These are phyloP conservation scores for Clitoria ternatea DNA, from an alignment of 306 rosid genomes.

Conservation along the genomic window DNA sequence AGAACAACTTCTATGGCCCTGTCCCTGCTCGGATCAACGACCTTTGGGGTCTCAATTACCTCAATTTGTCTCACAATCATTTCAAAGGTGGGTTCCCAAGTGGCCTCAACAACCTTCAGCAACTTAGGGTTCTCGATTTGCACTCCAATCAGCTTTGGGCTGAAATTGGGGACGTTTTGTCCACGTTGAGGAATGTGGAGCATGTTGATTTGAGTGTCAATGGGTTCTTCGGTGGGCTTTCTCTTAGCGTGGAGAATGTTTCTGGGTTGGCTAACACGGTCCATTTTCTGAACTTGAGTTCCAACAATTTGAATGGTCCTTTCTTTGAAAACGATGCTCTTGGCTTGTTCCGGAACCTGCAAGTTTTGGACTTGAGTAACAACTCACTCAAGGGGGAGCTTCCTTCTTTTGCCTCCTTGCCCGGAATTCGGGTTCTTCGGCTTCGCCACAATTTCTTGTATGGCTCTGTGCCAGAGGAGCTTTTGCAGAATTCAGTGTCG, in stretches of 20 bases:
- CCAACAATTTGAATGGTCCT: conserved; percentile 51
- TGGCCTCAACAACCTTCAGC: conserved; percentile 67
- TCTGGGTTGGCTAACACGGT: conserved; percentile 71
- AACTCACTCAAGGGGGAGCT: conserved; percentile 71
- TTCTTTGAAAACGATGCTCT: conserved; percentile 55
- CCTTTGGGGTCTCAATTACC: conserved; percentile 64
- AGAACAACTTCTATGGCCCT: conserved; percentile 79
- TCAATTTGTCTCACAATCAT: conserved; percentile 59
- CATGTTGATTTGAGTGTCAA: conserved; percentile 72
- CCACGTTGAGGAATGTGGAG: conserved; percentile 61
- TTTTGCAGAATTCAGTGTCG: conserved; percentile 49
- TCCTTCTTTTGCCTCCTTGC: conserved; percentile 59
- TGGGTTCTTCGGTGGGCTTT: conserved; percentile 60
- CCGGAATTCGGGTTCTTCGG: conserved; percentile 51
- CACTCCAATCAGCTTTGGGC: conserved; percentile 66
- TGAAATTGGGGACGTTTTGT: conserved; percentile 44
- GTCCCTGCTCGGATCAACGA: conserved; percentile 81
- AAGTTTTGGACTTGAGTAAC: conserved; percentile 63
- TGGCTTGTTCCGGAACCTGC: conserved; percentile 56
- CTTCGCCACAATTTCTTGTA: conserved; percentile 52
- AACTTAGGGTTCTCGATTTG: conserved; percentile 78
- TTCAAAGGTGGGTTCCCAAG: conserved; percentile 70
- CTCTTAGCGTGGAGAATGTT: conserved; percentile 37
- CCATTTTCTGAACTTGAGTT: conserved; percentile 52
- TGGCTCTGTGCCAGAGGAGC: conserved; percentile 62